Base-by-base conservation (phyloP, 176 grass and related monocot species). In the sorghum (Sorghum bicolor) region DNA sequence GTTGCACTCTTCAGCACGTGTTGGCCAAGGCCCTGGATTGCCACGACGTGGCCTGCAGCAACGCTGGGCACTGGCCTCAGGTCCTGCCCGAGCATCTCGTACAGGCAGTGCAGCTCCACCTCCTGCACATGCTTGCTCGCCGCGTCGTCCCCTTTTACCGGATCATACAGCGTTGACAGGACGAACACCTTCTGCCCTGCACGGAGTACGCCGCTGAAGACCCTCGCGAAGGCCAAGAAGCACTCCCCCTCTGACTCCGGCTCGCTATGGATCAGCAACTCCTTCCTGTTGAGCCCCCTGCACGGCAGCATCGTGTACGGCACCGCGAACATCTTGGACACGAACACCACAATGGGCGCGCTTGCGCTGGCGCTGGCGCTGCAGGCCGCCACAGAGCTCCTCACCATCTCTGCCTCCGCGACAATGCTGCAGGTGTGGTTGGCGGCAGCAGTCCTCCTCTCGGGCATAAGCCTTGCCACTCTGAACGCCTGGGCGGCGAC, bases 251-350 rank as follows among this genome's bases (percentile, higher is more conserved):
- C 14, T 47, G 44, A 14, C 44, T 93, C 90, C 6, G 84, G 86
- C 39, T 86, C 92, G 16, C 8, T 39, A 4, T 14, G 34, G 34
- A 36, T 36, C 34, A 36, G 34, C 34, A 36, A 1, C 34, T 36
- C 1, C 43, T 15, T 4, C 43, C 12, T 4, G 4, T 47, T 47
- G 1, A 47, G 13, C 44, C 13, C 14, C 44, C 5, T 15, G 14
- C 1, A 5, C 44, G 44, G 95, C 40, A 97, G 77, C 52, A 70
- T 85, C 53, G 90, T 89, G 61, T 79, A 82, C 40, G 86, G 86
- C 70, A 94, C 72, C 1, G 87, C 86, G 88, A 93, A 94, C 95
- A 98, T 98, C 84, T 98, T 98, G 1, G 92, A 98, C 76, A 98
- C 90, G 24, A 88, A 98, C 28, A 92, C 95, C 13, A 98, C 85